phyloP scores from a whole-genome alignment of 768 basidiomycete species.

The Lactarius hatsudake region DNA sequence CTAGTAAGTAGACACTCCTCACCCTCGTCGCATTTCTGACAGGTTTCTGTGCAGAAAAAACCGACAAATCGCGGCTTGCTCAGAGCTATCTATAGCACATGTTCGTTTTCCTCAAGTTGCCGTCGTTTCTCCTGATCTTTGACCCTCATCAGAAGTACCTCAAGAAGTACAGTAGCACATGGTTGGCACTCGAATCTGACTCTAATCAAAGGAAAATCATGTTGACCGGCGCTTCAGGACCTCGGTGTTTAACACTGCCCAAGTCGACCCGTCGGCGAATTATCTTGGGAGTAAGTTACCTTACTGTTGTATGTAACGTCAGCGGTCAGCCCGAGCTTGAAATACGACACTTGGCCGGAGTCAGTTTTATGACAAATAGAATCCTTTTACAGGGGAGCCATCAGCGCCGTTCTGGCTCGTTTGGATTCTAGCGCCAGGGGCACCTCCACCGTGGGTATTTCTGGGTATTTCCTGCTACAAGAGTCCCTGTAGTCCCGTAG shows the following conservation, averaged over 20 bases:
- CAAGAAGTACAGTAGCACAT: background rate
- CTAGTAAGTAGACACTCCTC: background rate
- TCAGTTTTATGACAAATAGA: background rate
- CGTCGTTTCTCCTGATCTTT: background rate
- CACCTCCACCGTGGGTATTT: background rate
- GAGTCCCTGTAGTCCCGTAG: background rate
- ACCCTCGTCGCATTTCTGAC: background rate
- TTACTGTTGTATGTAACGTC: background rate
- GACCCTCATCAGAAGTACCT: background rate
- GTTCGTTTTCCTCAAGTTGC: background rate
- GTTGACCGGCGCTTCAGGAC: background rate
- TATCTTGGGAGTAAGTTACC: background rate
- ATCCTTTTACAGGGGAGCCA: background rate
- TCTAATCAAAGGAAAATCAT: background rate
- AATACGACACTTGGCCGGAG: background rate
- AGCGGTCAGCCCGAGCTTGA: background rate
- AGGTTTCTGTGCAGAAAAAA: background rate
- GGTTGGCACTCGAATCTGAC: background rate
- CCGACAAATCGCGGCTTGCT: background rate
- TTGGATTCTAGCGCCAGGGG: slow-evolving; percentile 12
- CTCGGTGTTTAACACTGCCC: slow-evolving; percentile 9
- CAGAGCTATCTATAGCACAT: background rate
- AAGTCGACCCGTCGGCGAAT: slow-evolving; percentile 11
- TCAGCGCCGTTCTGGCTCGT: slow-evolving; percentile 1
- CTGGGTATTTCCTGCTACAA: background rate